Percentiles rank a stretch among this genome's conserved stretches.
phyloP scores from a whole-genome alignment of 805 yeast species.

The Saitoella complicata region DNA sequence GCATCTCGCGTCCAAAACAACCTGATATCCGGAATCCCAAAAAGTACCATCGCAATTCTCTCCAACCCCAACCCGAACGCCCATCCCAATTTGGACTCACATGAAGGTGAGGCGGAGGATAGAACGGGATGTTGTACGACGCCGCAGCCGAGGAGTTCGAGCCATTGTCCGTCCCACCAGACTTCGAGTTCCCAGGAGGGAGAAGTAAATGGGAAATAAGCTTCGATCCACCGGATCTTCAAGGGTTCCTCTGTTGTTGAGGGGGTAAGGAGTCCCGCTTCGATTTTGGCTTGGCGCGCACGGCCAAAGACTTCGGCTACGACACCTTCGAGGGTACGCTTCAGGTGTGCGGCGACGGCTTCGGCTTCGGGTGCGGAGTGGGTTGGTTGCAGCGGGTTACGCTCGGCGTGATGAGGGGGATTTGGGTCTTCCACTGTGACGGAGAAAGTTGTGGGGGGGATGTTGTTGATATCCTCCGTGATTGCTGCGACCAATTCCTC shows the following conservation, averaged over 20 bases:
- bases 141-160: constrained; percentile 94
- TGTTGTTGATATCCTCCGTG: constrained; percentile 39
- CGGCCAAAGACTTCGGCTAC: constrained; percentile 69
- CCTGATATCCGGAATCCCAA: constrained; percentile 90
- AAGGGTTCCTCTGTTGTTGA: constrained; percentile 33
- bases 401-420: constrained; percentile 33
- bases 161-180: constrained; percentile 98
- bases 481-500: constrained; percentile 30
- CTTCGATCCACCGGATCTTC: constrained; percentile 85
- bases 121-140: constrained; percentile 67
- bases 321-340: constrained; percentile 67
- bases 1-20: constrained; percentile 79
- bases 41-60: constrained; percentile 85
- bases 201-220: constrained; percentile 94
- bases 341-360: constrained; percentile 59
- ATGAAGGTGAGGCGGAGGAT: constrained; percentile 45
- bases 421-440: constrained; percentile 64
- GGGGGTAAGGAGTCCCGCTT: constrained; percentile 38
- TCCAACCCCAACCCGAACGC: constrained; percentile 96
- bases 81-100: constrained; percentile 60
- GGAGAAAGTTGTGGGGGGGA: constrained; percentile 39
- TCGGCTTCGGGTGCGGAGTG: constrained; percentile 57
- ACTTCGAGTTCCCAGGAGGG: constrained; percentile 98
- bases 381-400: constrained; percentile 66
- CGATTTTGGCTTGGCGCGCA: constrained; percentile 45